phyloP scores from a whole-genome alignment of 805 yeast genomes.

The Yarrowia osloensis region DNA sequence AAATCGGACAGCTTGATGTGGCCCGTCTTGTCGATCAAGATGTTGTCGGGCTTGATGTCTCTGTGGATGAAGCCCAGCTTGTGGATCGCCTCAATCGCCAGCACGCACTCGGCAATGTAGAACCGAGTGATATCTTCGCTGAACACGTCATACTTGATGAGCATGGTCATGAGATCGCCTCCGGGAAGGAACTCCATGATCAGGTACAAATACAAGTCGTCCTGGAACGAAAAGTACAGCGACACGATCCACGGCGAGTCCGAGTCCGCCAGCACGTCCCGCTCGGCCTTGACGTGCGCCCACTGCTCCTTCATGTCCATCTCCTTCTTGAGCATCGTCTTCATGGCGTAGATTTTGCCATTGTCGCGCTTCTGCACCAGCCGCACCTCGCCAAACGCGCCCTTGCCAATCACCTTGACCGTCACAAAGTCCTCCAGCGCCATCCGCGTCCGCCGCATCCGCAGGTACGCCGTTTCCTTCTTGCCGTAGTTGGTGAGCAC shows the following conservation, averaged over 20 bases:
- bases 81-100: slow-evolving; percentile 93
- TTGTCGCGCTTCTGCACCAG: slow-evolving; percentile 90
- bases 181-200: slow-evolving; percentile 79
- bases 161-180: slow-evolving; percentile 91
- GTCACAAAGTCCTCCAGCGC: slow-evolving; percentile 83
- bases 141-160: slow-evolving; percentile 90
- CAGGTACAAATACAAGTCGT: slow-evolving; percentile 67
- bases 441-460: slow-evolving; percentile 81
- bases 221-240: slow-evolving; percentile 76
- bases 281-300: slow-evolving; percentile 93
- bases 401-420: slow-evolving; percentile 90
- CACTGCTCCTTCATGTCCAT: slow-evolving; percentile 93
- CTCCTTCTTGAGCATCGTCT: slow-evolving; percentile 83
- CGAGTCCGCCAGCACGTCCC: slow-evolving; percentile 90
- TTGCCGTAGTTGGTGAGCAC: slow-evolving; percentile 81
- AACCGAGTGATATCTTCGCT: slow-evolving; percentile 87
- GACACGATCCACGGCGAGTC: slow-evolving; percentile 90
- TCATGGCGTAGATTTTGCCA: slow-evolving; percentile 92
- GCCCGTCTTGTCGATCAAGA: slow-evolving; percentile 76
- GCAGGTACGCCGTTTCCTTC: slow-evolving; percentile 82
- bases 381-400: slow-evolving; percentile 97
- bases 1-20: slow-evolving; percentile 72
- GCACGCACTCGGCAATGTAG: slow-evolving; percentile 93
- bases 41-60: slow-evolving; percentile 97
- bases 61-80: slow-evolving; percentile 92